Evolutionary conservation across 2,329 filamentous ascomycete species (phyloP).

Genomic region (Ceratocystis variospora): DNA sequence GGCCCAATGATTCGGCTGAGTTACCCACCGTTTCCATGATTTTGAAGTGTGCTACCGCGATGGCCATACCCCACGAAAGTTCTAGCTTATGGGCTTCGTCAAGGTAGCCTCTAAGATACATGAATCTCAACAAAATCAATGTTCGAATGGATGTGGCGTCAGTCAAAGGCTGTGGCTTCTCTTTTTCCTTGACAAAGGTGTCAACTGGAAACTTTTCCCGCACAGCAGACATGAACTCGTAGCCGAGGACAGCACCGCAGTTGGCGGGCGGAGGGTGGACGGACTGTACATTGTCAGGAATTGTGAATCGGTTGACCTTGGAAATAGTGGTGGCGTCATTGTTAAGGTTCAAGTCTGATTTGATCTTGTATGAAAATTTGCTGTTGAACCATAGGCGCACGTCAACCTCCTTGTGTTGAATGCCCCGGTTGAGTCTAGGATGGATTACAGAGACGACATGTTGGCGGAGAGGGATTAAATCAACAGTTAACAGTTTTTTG

Average conservation of each 20-base stretch:
- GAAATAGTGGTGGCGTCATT: conserved; percentile 40
- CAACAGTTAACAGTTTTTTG: conserved; percentile 58
- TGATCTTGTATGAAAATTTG: conserved; percentile 50
- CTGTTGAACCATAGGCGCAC: conserved; percentile 76
- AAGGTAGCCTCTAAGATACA: conserved; percentile 78
- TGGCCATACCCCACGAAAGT: conserved; percentile 69
- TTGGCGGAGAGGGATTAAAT: conserved; percentile 61
- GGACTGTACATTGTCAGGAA: conserved; percentile 21
- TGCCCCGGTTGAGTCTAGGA: conserved; percentile 67
- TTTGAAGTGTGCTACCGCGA: conserved; percentile 53
- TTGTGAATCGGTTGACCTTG: conserved; percentile 38
- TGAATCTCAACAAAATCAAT: conserved; percentile 74
- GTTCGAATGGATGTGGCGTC: conserved; percentile 51
- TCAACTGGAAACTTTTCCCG: conserved; percentile 55
- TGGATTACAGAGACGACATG: conserved; percentile 66
- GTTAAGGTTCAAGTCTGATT: conserved; percentile 12
- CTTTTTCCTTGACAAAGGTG: conserved; percentile 49
- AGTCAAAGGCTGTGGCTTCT: conserved; percentile 47
- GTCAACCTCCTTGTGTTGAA: conserved; percentile 63
- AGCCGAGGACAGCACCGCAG: conserved; percentile 35
- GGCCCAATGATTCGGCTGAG: conserved; percentile 31
- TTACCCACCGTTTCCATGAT: conserved; percentile 42
- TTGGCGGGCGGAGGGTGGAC: conserved; percentile 8
- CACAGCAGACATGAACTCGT: conserved; percentile 53
- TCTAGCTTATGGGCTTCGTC: conserved; percentile 58